phyloP scores from a whole-genome alignment of 2,329 filamentous ascomycete genomes.

The Fusarium miscanthi region DNA sequence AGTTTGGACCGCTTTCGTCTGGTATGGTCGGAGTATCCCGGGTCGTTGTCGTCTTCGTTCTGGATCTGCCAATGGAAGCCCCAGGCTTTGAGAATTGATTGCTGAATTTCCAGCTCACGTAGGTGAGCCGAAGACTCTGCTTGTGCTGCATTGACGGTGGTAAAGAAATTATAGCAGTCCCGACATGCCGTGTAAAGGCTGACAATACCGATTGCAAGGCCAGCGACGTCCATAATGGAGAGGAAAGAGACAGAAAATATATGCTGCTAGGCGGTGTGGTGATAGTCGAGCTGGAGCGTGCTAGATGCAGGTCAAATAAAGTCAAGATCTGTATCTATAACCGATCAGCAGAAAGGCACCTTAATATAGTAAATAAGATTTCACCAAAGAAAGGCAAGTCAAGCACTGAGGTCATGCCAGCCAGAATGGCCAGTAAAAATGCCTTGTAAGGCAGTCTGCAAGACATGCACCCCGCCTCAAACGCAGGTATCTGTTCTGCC shows the following conservation, averaged over 20 bases:
- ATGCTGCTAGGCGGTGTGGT: too few relatives aligned
- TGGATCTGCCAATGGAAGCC: neutral
- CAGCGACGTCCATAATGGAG: neutral
- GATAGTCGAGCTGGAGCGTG: neutral
- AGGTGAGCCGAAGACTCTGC: neutral
- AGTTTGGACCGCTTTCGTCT: neutral
- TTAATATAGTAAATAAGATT: neutral
- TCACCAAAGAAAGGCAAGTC: neutral
- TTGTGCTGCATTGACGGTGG: neutral
- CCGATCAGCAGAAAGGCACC: fast-evolving
- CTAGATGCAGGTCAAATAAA: fast-evolving
- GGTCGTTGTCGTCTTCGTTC: neutral
- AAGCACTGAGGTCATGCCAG: fast-evolving
- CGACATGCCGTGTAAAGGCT: neutral
- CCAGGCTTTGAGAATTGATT: neutral
- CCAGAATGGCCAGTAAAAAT: neutral
- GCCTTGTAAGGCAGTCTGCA: neutral
- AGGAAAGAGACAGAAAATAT: fast-evolving
- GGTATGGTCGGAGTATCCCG: neutral
- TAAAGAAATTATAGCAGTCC: neutral
- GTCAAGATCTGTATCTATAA: too few relatives aligned
- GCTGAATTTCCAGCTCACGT: neutral
- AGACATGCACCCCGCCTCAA: neutral
- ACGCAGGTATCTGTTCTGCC: neutral
- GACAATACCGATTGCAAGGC: neutral